phyloP scores from a whole-genome alignment of 257 asterid genomes.

The Vinca minor region DNA sequence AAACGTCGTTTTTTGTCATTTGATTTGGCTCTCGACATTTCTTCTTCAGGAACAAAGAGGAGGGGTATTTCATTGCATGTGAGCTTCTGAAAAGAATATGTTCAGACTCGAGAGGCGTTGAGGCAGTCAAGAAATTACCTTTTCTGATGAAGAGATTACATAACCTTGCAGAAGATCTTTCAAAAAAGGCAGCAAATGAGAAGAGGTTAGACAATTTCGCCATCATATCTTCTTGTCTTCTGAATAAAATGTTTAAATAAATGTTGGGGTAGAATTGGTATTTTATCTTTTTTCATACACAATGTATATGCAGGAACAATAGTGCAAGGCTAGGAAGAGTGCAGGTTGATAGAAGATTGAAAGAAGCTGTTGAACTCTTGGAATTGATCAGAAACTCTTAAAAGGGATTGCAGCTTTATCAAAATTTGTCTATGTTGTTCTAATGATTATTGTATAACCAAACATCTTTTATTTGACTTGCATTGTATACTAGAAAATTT shows the following conservation, averaged over 20 bases:
- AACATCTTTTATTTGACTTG: no score
- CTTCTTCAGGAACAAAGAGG: constrained; percentile 75
- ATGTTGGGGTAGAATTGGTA: not conserved
- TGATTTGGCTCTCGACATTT: not conserved
- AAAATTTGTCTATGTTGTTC: not conserved
- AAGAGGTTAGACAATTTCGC: constrained; percentile 43
- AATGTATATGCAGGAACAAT: constrained; percentile 36
- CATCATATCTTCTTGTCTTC: not conserved
- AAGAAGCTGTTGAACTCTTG: constrained; percentile 47
- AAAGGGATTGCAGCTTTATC: not conserved
- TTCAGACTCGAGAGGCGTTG: constrained; percentile 33
- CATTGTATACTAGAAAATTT: no score
- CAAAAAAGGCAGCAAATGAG: constrained; percentile 55
- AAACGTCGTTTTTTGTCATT: not conserved
- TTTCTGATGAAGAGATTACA: constrained; percentile 59
- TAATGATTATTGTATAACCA: no score
- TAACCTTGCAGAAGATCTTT: constrained; percentile 58
- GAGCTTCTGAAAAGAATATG: constrained; percentile 70
- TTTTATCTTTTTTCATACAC: not conserved
- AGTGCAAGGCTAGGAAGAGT: constrained; percentile 39
- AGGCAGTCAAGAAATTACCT: constrained; percentile 45
- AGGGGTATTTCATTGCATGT: constrained; percentile 76
- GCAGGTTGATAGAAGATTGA: constrained; percentile 48
- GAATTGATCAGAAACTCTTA: constrained; percentile 26
- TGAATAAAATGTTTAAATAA: not conserved